A percentile compares a stretch with the other conserved stretches of the same genome.
phyloP scores from a whole-genome alignment of 2,329 filamentous ascomycete species.

The Verruconis gallopava region DNA sequence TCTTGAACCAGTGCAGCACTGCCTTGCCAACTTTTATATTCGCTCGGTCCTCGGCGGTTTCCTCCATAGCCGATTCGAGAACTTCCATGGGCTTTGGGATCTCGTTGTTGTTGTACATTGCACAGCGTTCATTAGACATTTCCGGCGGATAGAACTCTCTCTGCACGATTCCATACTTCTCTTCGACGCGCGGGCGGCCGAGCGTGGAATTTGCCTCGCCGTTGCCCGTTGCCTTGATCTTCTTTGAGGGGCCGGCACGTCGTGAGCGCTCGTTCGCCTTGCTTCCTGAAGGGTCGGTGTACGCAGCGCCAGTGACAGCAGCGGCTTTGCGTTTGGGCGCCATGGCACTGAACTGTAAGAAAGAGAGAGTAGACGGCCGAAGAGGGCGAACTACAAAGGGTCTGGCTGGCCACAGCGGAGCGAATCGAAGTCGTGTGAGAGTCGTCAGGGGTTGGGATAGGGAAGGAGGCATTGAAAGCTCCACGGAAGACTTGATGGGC shows the following conservation, averaged over 20 bases:
- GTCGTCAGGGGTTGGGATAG: no score
- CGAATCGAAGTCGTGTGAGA: no score
- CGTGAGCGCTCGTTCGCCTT: conserved; percentile 26
- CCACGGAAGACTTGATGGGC: no score
- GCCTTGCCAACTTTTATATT: conserved; percentile 43
- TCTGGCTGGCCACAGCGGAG: no score
- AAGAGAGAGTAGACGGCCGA: no score
- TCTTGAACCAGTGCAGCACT: conserved; percentile 40
- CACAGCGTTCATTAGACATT: conserved; percentile 69
- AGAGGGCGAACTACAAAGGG: no score
- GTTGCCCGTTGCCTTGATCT: conserved; percentile 15
- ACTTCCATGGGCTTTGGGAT: conserved; percentile 61
- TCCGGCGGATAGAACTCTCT: conserved; percentile 69
- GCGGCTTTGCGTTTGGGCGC: conserved; percentile 21
- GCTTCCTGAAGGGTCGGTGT: conserved; percentile 22
- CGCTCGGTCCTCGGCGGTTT: conserved; percentile 44
- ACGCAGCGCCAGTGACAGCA: conserved; percentile 15
- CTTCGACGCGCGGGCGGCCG: conserved; percentile 26
- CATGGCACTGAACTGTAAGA: no score
- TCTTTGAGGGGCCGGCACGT: conserved; percentile 16
- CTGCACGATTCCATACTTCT: conserved; percentile 28
- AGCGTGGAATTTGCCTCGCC: conserved; percentile 12
- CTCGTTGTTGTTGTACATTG: conserved; percentile 56
- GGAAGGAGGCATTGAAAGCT: no score
- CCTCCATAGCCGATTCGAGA: conserved; percentile 46